Base-by-base conservation (phyloP, 139 green algal genomes). In the Pleodorina starrii region DNA sequence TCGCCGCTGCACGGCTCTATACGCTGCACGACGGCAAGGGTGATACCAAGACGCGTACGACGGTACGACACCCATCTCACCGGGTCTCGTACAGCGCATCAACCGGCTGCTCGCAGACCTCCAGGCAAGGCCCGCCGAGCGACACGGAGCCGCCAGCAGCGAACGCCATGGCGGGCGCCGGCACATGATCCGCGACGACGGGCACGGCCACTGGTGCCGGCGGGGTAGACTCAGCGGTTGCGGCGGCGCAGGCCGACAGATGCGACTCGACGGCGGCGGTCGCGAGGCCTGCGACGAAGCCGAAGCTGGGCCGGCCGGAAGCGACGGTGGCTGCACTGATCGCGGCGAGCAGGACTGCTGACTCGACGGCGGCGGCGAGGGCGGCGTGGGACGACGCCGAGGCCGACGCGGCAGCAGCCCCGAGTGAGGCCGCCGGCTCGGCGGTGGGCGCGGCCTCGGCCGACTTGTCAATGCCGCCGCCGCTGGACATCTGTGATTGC, bases 1-100 rank as follows among this genome's bases (percentile, higher is more conserved):
- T n/a, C n/a, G n/a, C n/a, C n/a, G n/a, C n/a, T n/a, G n/a, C n/a
- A n/a, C n/a, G n/a, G n/a, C n/a, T n/a, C n/a, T n/a, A n/a, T n/a
- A n/a, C n/a, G n/a, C n/a, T n/a, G n/a, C n/a, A n/a, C n/a, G n/a
- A n/a, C n/a, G n/a, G n/a, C n/a, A n/a, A n/a, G n/a, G n/a, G n/a
- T n/a, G n/a, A n/a, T n/a, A n/a, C n/a, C n/a, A n/a, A n/a, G n/a
- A n/a, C n/a, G n/a, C n/a, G n/a, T n/a, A n/a, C n/a, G n/a, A n/a
- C n/a, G n/a, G n/a, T n/a, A n/a, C n/a, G n/a, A n/a, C n/a, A 66
- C 17, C 59, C 63, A 73, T 73, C 63, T 73, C 35, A 80, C 72
- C 72, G 40, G 14, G 35, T 80, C 72, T 80, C 72, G 42, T 80
- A 54, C 72, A 80, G 42, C 25, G 72, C 72, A 2, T 80, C 72